phyloP scores from a whole-genome alignment of 2,329 filamentous ascomycete species.

The Ascochyta pisi region DNA sequence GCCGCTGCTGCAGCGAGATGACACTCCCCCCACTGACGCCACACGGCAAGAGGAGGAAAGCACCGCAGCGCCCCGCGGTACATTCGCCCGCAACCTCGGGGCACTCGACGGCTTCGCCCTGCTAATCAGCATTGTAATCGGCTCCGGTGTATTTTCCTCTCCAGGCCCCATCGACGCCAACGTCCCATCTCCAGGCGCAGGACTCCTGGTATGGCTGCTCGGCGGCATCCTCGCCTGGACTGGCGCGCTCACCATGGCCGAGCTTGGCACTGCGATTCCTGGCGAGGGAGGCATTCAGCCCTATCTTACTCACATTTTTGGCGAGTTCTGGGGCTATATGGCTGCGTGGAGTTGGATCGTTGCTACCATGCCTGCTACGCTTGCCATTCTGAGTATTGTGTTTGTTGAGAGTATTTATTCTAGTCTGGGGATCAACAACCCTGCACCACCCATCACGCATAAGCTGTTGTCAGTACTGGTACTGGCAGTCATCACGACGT shows the following conservation, averaged over 20 bases:
- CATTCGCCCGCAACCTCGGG: conserved; percentile 42
- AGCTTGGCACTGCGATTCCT: conserved; percentile 69
- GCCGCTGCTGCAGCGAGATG: conserved; percentile 28
- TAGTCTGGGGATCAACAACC: conserved; percentile 65
- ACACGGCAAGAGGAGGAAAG: conserved; percentile 23
- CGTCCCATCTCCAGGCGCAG: conserved; percentile 66
- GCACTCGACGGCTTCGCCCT: conserved; percentile 60
- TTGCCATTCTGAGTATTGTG: conserved; percentile 69
- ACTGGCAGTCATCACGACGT: conserved; percentile 47
- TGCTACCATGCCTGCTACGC: conserved; percentile 69
- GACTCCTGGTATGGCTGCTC: conserved; percentile 66
- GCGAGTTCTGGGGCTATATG: conserved; percentile 66
- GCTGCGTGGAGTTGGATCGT: conserved; percentile 72
- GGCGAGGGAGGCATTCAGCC: conserved; percentile 71
- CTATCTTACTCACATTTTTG: conserved; percentile 67
- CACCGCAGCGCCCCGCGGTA: conserved; percentile 26
- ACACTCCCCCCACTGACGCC: conserved; percentile 8
- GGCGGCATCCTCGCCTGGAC: conserved; percentile 70
- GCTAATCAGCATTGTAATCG: conserved; percentile 69
- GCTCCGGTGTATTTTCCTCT: conserved; percentile 70
- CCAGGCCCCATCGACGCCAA: conserved; percentile 69
- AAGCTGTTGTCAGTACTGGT: conserved; percentile 51
- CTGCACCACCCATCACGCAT: conserved; percentile 53
- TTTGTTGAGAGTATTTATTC: conserved; percentile 58
- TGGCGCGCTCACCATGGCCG: conserved; percentile 67